Conservation (phyloP, 2,329 filamentous ascomycete genomes). For the Drechslerella coelobrocha region DNA sequence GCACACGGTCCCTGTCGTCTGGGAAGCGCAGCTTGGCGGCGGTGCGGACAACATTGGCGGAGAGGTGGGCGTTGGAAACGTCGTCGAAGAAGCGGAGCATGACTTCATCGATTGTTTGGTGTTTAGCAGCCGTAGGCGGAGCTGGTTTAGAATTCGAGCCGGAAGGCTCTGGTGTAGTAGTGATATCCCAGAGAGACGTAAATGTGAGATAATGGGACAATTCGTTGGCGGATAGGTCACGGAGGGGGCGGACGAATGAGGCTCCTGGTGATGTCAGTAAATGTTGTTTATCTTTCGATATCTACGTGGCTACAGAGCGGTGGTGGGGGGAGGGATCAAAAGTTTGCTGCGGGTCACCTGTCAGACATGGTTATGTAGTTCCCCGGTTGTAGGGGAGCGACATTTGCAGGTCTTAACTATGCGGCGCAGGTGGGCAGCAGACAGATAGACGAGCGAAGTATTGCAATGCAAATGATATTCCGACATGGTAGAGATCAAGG, state of each 20-base stretch:
- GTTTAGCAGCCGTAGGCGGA: slow-evolving; percentile 67
- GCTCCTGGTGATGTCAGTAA: slow-evolving; percentile 9
- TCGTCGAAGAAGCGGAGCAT: slow-evolving; percentile 87
- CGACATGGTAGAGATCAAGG: slow-evolving; percentile 2
- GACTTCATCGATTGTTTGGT: slow-evolving; percentile 87
- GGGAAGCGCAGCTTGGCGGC: slow-evolving; percentile 76
- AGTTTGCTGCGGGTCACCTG: no score
- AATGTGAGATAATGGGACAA: slow-evolving; percentile 71
- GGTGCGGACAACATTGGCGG: slow-evolving; percentile 92
- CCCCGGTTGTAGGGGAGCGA: no score
- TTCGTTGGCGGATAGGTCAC: slow-evolving; percentile 85
- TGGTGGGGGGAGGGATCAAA: no score
- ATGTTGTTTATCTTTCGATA: not conserved
- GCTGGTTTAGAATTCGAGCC: slow-evolving; percentile 59
- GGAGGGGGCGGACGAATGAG: slow-evolving; percentile 76
- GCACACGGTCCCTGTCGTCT: slow-evolving; percentile 51
- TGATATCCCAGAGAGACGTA: slow-evolving; percentile 55
- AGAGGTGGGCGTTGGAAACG: slow-evolving; percentile 56
- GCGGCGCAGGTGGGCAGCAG: not conserved
- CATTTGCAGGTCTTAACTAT: no score
- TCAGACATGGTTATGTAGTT: no score
- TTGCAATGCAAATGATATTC: not conserved
- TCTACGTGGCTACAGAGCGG: not conserved
- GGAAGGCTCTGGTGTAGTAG: slow-evolving; percentile 62
- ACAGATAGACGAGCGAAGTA: not conserved